phyloP scores from a whole-genome alignment of 352 stramenopile species.

The Phytophthora citricola region DNA sequence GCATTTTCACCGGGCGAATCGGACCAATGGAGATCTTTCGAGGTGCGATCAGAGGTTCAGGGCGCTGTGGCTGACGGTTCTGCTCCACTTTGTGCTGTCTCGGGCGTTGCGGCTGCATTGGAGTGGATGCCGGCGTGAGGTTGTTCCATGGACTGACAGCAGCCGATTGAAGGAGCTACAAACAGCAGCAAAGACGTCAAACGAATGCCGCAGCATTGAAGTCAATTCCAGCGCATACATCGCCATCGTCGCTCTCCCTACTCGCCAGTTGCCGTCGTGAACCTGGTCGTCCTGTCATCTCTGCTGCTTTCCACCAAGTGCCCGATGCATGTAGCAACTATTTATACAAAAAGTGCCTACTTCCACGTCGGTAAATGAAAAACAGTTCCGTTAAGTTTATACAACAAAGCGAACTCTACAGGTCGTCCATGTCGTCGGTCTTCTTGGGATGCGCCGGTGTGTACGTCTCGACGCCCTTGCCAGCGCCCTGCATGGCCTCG shows the following conservation, averaged over 20 bases:
- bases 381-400: conserved; percentile 26
- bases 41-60: conserved; percentile 13
- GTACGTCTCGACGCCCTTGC: conserved; percentile 80
- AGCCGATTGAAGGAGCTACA: conserved; percentile 16
- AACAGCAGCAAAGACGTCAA: conserved; percentile 1
- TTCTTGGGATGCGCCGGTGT: conserved; percentile 57
- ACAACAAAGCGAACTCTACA: conserved; percentile 34
- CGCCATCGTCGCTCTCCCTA: conserved; percentile 24
- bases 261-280: conserved; percentile 19
- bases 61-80: conserved; percentile 8
- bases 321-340: not conserved
- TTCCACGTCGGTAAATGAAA: not conserved
- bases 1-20: conserved; percentile 35
- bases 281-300: conserved; percentile 18
- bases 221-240: conserved; percentile 7
- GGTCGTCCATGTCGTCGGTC: conserved; percentile 61
- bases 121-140: conserved; percentile 25
- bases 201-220: not conserved
- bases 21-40: conserved; percentile 28
- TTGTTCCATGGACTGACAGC: conserved; percentile 32
- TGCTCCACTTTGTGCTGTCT: conserved; percentile 2
- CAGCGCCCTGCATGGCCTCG: conserved; percentile 76
- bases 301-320: not conserved
- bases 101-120: conserved; percentile 17
- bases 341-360: conserved; percentile 5